Evolutionary conservation across 2,329 filamentous ascomycete species (phyloP).

Genomic region (Keithomyces neogunnii): DNA sequence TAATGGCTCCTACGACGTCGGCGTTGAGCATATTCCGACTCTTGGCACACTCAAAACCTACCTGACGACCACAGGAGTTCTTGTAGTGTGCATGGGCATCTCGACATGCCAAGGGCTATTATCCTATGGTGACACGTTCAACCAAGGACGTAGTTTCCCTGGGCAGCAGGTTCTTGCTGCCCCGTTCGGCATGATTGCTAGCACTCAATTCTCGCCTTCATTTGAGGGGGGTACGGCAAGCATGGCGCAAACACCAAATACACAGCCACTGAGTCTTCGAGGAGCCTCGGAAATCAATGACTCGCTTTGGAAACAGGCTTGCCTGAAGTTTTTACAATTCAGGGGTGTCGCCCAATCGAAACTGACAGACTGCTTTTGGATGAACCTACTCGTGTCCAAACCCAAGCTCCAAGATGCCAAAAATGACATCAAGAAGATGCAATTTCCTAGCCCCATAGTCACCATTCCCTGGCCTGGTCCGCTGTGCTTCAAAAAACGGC

Average conservation of each 20-base stretch:
- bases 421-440: conserved; percentile 31
- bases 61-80: conserved; percentile 45
- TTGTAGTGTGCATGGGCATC: conserved; percentile 42
- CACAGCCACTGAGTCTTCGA: conserved; percentile 36
- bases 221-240: conserved; percentile 23
- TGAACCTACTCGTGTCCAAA: conserved; percentile 40
- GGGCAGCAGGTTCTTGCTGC: conserved; percentile 43
- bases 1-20: conserved; percentile 11
- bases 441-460: conserved; percentile 24
- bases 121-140: conserved; percentile 34
- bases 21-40: conserved; percentile 18
- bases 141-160: conserved; percentile 28
- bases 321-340: conserved; percentile 40
- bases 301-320: conserved; percentile 40
- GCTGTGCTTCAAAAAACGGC: conserved; percentile 43
- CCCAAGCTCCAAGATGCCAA: conserved; percentile 34
- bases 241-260: conserved; percentile 43
- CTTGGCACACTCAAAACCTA: conserved; percentile 45
- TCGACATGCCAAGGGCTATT: conserved; percentile 38
- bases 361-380: conserved; percentile 39
- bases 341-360: conserved; percentile 37
- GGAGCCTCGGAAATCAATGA: conserved; percentile 31
- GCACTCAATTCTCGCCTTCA: conserved; percentile 13
- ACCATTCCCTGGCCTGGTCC: conserved; percentile 46
- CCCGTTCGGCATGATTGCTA: conserved; percentile 38